phyloP scores from a whole-genome alignment of 805 yeast species.

The Babjeviella inositovora region DNA sequence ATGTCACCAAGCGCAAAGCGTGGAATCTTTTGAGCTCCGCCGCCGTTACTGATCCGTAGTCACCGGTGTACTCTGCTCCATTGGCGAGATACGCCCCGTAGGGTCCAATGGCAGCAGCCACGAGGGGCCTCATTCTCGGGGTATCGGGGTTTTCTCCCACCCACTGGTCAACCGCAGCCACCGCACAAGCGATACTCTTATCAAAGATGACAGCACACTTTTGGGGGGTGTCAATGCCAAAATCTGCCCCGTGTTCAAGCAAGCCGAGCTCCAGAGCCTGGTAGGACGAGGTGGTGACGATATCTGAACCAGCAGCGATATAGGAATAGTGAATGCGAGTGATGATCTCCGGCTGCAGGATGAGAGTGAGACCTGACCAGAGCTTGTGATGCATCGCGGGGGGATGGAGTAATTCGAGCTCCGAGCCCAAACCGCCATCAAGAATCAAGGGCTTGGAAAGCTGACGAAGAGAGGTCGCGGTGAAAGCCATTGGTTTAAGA shows the following conservation, averaged over 20 bases:
- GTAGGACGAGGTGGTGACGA: constrained; percentile 41
- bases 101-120: constrained; percentile 63
- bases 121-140: constrained; percentile 5
- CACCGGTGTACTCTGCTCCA: constrained; percentile 65
- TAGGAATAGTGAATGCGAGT: constrained; percentile 32
- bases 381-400: constrained; percentile 23
- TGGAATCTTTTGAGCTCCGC: constrained; percentile 34
- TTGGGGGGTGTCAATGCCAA: too few species aligned
- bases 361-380: constrained; percentile 46
- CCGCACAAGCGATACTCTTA: too few species aligned
- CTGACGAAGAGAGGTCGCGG: too few species aligned
- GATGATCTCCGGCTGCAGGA: constrained; percentile 24
- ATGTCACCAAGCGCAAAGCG: constrained; percentile 20
- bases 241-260: too few species aligned
- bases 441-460: constrained; percentile 7
- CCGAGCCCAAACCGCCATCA: constrained; percentile 60
- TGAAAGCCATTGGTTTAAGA: too few species aligned
- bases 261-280: too few species aligned
- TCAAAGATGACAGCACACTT: too few species aligned
- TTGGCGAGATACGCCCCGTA: constrained; percentile 56
- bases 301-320: constrained; percentile 34
- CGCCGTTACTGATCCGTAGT: constrained; percentile 25
- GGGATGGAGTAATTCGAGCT: constrained; percentile 31
- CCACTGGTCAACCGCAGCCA: too few species aligned
- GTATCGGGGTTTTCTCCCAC: not conserved